Evolutionary conservation across 352 stramenopile species (phyloP).

Genomic region (Pythium brachiatum): DNA sequence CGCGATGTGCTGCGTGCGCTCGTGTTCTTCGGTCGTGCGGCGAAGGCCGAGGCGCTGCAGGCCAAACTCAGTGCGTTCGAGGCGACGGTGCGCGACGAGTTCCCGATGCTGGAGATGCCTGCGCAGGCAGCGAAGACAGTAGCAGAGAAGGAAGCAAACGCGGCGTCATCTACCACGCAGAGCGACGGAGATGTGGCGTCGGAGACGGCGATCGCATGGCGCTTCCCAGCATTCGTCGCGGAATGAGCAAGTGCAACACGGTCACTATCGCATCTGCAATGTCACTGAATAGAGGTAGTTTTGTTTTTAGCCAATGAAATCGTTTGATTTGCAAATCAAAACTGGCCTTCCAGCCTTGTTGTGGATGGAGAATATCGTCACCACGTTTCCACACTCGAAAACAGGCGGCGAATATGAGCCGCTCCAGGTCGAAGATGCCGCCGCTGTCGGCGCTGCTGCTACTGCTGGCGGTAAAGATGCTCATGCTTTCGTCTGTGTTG

Average conservation of each 20-base stretch:
- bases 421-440: background rate
- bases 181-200: background rate
- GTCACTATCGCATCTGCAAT: conserved; percentile 5
- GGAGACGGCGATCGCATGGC: conserved; percentile 5
- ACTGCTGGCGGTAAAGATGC: background rate
- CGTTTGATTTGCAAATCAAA: background rate
- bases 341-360: conserved; percentile 5
- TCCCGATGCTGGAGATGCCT: conserved; percentile 18
- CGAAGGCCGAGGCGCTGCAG: conserved; percentile 46
- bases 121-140: background rate
- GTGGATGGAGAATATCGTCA: background rate
- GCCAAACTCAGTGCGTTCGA: conserved; percentile 42
- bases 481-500: background rate
- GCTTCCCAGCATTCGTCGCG: conserved; percentile 13
- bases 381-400: background rate
- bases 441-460: background rate
- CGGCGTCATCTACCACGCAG: background rate
- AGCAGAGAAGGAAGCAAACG: background rate
- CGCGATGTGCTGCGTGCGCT: conserved; percentile 47
- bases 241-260: background rate
- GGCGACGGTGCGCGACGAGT: conserved; percentile 24
- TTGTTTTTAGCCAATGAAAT: conserved; percentile 13
- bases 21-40: conserved; percentile 43
- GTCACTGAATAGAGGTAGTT: background rate
- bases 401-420: background rate